Percentiles rank a stretch among this genome's conserved stretches.
Conservation (phyloP, 2,329 filamentous ascomycete species). For the Pseudogymnoascus verrucosus region DNA sequence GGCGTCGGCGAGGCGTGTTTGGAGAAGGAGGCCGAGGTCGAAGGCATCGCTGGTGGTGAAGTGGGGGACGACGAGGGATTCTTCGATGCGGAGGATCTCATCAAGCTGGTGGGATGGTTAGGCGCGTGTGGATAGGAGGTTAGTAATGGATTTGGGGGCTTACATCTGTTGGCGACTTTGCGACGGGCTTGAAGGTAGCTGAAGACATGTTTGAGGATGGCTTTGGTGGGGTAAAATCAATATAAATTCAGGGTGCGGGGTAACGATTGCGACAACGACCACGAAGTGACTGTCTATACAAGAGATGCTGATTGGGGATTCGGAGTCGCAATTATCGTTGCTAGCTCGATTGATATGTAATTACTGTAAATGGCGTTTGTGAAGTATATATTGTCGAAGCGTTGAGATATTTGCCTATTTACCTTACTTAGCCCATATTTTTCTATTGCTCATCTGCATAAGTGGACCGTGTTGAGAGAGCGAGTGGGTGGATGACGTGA, state of each 20-base stretch:
- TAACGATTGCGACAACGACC: constrained; percentile 1
- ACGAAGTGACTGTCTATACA: neutral
- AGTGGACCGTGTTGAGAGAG: neutral
- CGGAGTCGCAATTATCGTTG: neutral
- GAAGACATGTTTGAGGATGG: constrained; percentile 2
- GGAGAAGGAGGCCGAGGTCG: constrained; percentile 55
- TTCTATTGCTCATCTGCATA: constrained; percentile 8
- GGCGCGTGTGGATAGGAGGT: neutral
- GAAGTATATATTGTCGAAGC: neutral
- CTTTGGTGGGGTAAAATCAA: neutral
- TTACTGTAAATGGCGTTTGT: neutral
- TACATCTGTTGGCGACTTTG: constrained; percentile 4
- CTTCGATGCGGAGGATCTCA: constrained; percentile 24
- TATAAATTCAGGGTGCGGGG: neutral
- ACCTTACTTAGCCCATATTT: neutral
- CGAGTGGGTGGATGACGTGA: neutral
- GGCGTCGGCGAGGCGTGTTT: constrained; percentile 51
- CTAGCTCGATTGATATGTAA: neutral
- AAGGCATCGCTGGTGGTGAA: constrained; percentile 60
- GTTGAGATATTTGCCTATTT: constrained; percentile 4
- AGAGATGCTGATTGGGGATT: neutral
- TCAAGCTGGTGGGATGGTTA: constrained; percentile 21
- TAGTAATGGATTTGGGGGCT: neutral
- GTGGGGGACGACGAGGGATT: constrained; percentile 25
- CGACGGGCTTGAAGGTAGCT: neutral